Evolutionary conservation across 139 green algal species (phyloP).

Genomic region (Asterochloris erici): DNA sequence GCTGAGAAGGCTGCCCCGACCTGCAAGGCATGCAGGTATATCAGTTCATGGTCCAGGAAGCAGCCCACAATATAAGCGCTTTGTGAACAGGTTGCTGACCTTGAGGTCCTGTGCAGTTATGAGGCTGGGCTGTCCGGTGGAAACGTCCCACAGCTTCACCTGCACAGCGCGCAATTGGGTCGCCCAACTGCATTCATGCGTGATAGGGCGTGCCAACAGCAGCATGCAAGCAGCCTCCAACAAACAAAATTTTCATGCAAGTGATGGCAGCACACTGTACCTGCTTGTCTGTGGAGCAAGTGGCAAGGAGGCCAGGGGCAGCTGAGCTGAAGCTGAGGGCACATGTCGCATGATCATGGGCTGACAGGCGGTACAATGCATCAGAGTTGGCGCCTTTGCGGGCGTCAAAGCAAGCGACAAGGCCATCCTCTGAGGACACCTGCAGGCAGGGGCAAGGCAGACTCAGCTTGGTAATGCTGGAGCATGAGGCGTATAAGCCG

Average conservation of each 20-base stretch:
- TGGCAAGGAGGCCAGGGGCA: conserved; percentile 73
- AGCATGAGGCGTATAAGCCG: too few relatives aligned
- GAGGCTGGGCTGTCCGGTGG: conserved; percentile 45
- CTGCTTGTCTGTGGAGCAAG: conserved; percentile 89
- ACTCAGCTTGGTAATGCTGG: too few relatives aligned
- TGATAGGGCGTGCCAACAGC: background rate
- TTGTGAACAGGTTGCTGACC: conserved; percentile 4
- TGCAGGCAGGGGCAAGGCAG: background rate
- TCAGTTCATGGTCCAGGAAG: too few relatives aligned
- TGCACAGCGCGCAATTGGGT: conserved; percentile 4
- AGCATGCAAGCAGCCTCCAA: background rate
- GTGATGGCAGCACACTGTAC: conserved; percentile 23
- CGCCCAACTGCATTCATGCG: background rate
- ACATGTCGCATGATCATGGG: conserved; percentile 83
- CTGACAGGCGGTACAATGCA: conserved; percentile 70
- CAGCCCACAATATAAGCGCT: background rate
- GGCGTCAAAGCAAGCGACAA: conserved; percentile 67
- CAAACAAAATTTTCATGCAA: background rate
- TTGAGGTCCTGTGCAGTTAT: conserved; percentile 71
- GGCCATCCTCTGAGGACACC: conserved; percentile 79
- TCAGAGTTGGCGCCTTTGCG: conserved; percentile 48
- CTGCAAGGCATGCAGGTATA: conserved; percentile 7
- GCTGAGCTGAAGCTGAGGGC: conserved; percentile 65
- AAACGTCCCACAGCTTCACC: conserved; percentile 92
- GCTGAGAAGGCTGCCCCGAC: conserved; percentile 74